Conservation (phyloP, 495 filamentous ascomycete species). For the Lentithecium fluviatile region DNA sequence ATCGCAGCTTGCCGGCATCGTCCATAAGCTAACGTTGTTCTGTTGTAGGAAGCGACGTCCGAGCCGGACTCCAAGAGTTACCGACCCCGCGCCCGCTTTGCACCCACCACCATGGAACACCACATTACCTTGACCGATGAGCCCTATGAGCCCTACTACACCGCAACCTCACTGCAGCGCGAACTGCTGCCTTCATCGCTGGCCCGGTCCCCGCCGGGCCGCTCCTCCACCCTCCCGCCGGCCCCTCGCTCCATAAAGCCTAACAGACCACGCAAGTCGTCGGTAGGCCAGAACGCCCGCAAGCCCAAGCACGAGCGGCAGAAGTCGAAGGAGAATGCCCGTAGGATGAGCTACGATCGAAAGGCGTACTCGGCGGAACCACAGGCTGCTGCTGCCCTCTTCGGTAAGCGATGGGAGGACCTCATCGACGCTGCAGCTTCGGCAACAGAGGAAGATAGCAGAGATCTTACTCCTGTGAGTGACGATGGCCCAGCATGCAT, state of each 20-base stretch:
- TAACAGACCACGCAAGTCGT: conserved; percentile 75
- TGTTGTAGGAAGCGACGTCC: conserved; percentile 64
- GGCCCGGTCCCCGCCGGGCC: conserved; percentile 75
- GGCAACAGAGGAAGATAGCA: conserved; percentile 87
- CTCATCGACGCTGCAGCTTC: conserved; percentile 88
- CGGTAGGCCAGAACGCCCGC: conserved; percentile 70
- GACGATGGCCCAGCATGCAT: conserved; percentile 1
- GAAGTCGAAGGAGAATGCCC: conserved; percentile 65
- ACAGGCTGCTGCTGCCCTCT: conserved; percentile 61
- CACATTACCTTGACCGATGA: conserved; percentile 32
- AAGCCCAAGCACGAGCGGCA: conserved; percentile 74
- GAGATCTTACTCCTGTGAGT: conserved; percentile 76
- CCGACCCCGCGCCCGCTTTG: conserved; percentile 45
- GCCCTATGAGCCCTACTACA: conserved; percentile 38
- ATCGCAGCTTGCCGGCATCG: not conserved
- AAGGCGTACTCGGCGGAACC: conserved; percentile 86
- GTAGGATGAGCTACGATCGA: conserved; percentile 68
- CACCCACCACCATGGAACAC: conserved; percentile 29
- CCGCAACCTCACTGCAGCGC: conserved; percentile 60
- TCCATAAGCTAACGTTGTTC: conserved; percentile 35
- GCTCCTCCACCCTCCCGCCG: conserved; percentile 81
- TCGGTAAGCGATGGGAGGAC: conserved; percentile 91
- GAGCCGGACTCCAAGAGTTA: conserved; percentile 59
- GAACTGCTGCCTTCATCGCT: conserved; percentile 81
- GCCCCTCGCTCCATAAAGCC: conserved; percentile 65